phyloP scores from a whole-genome alignment of 768 basidiomycete genomes.

The Xanthoconium stramineum region DNA sequence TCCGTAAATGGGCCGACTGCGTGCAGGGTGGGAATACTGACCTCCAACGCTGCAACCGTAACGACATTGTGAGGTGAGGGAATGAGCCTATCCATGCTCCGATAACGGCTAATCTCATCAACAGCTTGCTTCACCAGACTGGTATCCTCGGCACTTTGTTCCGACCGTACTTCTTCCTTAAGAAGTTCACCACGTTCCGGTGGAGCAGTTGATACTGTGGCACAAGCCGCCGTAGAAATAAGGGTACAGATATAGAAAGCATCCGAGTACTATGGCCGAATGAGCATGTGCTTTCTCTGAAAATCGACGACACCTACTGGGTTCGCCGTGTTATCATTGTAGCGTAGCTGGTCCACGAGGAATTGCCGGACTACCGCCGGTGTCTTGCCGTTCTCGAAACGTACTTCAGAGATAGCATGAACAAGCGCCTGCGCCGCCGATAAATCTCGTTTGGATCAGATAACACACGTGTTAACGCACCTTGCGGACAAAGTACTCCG shows the following conservation, averaged over 20 bases:
- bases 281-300: neutral
- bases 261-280: conserved; percentile 70
- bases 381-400: conserved; percentile 84
- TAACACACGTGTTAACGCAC: conserved; percentile 36
- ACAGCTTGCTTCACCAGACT: conserved; percentile 71
- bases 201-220: conserved; percentile 70
- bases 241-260: conserved; percentile 86
- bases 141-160: conserved; percentile 66
- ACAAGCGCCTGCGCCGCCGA: conserved; percentile 57
- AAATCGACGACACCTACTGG: conserved; percentile 48
- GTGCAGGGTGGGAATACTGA: conserved; percentile 34
- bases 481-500: conserved; percentile 95
- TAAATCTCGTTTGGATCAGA: conserved; percentile 4
- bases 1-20: conserved; percentile 4
- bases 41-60: conserved; percentile 88
- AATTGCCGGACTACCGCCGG: conserved; percentile 84
- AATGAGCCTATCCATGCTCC: conserved; percentile 92
- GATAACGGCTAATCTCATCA: conserved; percentile 85
- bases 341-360: conserved; percentile 87
- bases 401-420: conserved; percentile 79
- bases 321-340: conserved; percentile 94
- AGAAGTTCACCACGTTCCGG: conserved; percentile 80
- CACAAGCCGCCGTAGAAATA: conserved; percentile 77
- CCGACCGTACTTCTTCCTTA: conserved; percentile 61
- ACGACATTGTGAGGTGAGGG: conserved; percentile 94